Conservation (phyloP, 2,329 filamentous ascomycete species). For the Xenoacremonium recifei region DNA sequence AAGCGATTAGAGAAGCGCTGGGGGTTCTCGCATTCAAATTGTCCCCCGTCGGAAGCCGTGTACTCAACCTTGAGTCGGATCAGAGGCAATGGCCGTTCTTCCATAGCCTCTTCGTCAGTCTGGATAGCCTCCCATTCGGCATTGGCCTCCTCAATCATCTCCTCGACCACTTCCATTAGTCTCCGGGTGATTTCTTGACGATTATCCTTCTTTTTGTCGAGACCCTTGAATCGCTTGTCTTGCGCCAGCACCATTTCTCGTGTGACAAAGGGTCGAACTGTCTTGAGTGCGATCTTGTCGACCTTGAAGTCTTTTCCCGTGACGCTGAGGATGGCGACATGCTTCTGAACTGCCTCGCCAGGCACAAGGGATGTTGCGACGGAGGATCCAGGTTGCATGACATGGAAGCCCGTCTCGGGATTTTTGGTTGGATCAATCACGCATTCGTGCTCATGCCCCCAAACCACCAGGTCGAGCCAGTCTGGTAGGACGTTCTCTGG, state of each 20-base stretch:
- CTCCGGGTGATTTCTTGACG: conserved; percentile 74
- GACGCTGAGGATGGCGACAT: conserved; percentile 82
- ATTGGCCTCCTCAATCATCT: conserved; percentile 84
- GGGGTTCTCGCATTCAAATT: conserved; percentile 90
- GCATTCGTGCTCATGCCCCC: conserved; percentile 98
- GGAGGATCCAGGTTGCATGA: conserved; percentile 97
- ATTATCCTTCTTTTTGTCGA: conserved; percentile 82
- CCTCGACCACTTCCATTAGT: conserved; percentile 75
- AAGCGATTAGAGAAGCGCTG: conserved; percentile 96
- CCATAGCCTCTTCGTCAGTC: conserved; percentile 57
- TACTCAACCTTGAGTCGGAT: conserved; percentile 91
- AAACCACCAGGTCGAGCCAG: conserved; percentile 88
- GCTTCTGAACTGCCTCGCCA: conserved; percentile 87
- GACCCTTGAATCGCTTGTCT: conserved; percentile 71
- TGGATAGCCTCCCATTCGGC: conserved; percentile 79
- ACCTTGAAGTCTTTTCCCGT: conserved; percentile 79
- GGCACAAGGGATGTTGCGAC: conserved; percentile 89
- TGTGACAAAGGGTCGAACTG: conserved; percentile 88
- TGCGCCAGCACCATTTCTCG: conserved; percentile 75
- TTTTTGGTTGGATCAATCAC: conserved; percentile 82
- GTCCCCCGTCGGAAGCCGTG: conserved; percentile 77
- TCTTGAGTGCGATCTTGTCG: conserved; percentile 80
- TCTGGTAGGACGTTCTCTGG: conserved; percentile 90
- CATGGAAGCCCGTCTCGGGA: conserved; percentile 84
- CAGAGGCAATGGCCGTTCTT: conserved; percentile 71